phyloP scores from a whole-genome alignment of 2,329 filamentous ascomycete species.

The Pezicula carpinea region DNA sequence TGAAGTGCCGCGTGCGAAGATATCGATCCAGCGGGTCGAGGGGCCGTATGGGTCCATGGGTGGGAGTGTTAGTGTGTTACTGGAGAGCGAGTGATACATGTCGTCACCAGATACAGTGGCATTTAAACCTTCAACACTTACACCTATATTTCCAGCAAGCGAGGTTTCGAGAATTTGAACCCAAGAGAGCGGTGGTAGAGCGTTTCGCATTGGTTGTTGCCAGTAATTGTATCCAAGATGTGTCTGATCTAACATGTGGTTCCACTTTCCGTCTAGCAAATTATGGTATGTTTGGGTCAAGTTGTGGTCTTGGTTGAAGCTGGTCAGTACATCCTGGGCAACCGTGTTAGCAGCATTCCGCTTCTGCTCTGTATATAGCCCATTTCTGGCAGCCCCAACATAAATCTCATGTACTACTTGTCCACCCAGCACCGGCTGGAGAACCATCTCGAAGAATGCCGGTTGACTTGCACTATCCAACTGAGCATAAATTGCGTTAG shows the following conservation, averaged over 20 bases:
- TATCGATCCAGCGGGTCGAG: slow-evolving; percentile 53
- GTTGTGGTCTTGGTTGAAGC: slow-evolving; percentile 52
- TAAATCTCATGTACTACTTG: slow-evolving; percentile 51
- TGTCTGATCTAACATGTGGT: slow-evolving; percentile 56
- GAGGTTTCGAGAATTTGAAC: slow-evolving; percentile 53
- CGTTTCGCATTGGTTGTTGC: slow-evolving; percentile 72
- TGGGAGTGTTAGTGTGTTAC: slow-evolving; percentile 48
- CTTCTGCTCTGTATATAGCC: slow-evolving; percentile 49
- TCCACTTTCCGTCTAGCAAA: slow-evolving; percentile 58
- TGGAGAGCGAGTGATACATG: slow-evolving; percentile 52
- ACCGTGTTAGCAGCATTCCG: slow-evolving; percentile 51
- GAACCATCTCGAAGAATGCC: slow-evolving; percentile 58
- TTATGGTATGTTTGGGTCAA: slow-evolving; percentile 53
- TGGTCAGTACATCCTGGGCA: slow-evolving; percentile 45
- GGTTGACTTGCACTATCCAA: slow-evolving; percentile 46
- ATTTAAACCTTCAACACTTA: slow-evolving; percentile 61
- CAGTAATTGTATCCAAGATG: slow-evolving; percentile 45
- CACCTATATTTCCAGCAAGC: slow-evolving; percentile 57
- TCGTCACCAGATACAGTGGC: slow-evolving; percentile 66
- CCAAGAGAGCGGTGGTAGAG: slow-evolving; percentile 55
- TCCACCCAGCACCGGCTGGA: slow-evolving; percentile 55
- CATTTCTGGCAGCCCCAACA: slow-evolving; percentile 46
- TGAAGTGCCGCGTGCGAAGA: slow-evolving; percentile 53
- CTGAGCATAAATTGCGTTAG: slow-evolving; percentile 50
- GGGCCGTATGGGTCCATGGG: slow-evolving; percentile 55